Evolutionary conservation across 1,139 yeast species (phyloP).

Genomic region (Casaregolazyma suthepensis): DNA sequence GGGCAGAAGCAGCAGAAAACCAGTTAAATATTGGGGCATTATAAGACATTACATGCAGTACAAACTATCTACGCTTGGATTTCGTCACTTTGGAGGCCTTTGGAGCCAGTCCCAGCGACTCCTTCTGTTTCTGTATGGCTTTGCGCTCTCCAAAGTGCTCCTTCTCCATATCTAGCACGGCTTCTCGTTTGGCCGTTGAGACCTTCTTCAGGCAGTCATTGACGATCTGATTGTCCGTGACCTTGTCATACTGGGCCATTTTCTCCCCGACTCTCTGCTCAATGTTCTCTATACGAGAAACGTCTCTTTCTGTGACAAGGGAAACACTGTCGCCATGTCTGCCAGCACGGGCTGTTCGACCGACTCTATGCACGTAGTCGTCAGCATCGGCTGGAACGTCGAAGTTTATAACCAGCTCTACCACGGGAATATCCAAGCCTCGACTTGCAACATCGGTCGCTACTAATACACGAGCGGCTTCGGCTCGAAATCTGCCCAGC

Average conservation of each 20-base stretch:
- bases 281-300: constrained; percentile 72
- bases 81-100: background rate
- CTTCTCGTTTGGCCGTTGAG: constrained; percentile 81
- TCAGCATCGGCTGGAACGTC: constrained; percentile 97
- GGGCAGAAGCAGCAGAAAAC: constrained; percentile 13
- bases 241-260: constrained; percentile 63
- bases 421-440: constrained; percentile 94
- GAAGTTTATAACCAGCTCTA: constrained; percentile 79
- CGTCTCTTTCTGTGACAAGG: constrained; percentile 79
- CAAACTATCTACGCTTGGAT: background rate
- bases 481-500: constrained; percentile 85
- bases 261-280: constrained; percentile 78
- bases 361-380: constrained; percentile 95
- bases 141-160: constrained; percentile 79
- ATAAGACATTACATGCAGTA: background rate
- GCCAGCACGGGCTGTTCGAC: constrained; percentile 99
- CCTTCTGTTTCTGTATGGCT: constrained; percentile 48
- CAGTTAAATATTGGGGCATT: background rate
- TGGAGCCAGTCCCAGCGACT: constrained; percentile 9
- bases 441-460: constrained; percentile 97
- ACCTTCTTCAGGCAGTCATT: constrained; percentile 58
- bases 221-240: constrained; percentile 71
- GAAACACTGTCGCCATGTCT: constrained; percentile 65
- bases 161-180: constrained; percentile 87
- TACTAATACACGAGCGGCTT: constrained; percentile 83